Base-by-base conservation (phyloP, 2,329 filamentous ascomycete genomes). In the Coleophoma cylindrospora region DNA sequence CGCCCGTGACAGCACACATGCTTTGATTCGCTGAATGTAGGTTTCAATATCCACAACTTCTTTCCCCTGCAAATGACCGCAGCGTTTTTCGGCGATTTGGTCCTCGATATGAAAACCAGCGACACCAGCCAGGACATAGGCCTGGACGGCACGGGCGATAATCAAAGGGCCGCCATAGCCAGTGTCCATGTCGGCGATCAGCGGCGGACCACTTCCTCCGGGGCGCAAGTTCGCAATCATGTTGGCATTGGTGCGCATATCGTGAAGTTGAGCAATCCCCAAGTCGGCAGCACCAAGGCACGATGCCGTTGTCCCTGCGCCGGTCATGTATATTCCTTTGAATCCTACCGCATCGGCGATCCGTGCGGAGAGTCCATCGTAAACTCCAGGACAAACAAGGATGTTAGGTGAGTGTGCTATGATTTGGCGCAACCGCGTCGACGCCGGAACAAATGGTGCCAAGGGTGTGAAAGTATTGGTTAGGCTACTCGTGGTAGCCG, bases 301-400 rank as follows among this genome's bases (percentile, higher is more conserved):
- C 1, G 73, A 75, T 46, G 71, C 71, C 7, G 71, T 70, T 3
- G 74, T 77, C 11, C 75, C 75, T 13, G 74, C 74, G 14, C 75
- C 74, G 13, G 74, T 77, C 83, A 87, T 86, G 69, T 87, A 87
- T 34, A 87, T 63, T 49, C 73, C 77, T 44, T 84, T 75, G 52
- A 84, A 85, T 4, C 82, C 83, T n/a, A 79, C 71, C 34, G 73
- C 68, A 21, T 84, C 70, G 1, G 82, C 82, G 49, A 87, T 76
- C 1, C 83, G 72, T 0, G 83, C 83, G 3, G 80, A 81, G 47
- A 86, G 74, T 11, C 84, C 84, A 69, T 87, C 84, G 61, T 85
- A 85, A 2, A 87, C 82, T 22, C 84, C 84, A 0, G 83, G 84
- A 45, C 77, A 80, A 4, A 84, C 72, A 43, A 86, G 60, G 40